These are phyloP conservation scores for Cystofilobasidium capitatum DNA, from an alignment of 768 basidiomycete species.

Conservation along the genomic window DNA sequence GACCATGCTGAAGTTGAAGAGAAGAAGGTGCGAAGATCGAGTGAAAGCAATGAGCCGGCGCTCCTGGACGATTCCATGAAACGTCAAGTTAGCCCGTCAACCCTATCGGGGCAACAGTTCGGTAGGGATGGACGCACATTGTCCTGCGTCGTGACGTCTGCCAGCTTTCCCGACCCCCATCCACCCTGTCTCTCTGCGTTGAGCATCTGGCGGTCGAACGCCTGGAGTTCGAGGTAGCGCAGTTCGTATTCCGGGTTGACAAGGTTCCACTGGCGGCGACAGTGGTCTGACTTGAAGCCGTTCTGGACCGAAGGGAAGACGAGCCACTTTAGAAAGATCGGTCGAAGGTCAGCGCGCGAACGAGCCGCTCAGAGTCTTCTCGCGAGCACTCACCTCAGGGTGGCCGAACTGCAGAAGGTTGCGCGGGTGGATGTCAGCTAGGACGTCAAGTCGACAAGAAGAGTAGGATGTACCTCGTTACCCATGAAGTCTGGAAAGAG, in stretches of 20 bases:
- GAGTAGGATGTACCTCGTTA: constrained; percentile 25
- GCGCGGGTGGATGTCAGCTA: background rate
- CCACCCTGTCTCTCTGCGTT: constrained; percentile 12
- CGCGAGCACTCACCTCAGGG: constrained; percentile 29
- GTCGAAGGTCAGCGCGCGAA: background rate
- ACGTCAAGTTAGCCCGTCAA: too few relatives aligned
- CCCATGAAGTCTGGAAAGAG: constrained; percentile 28
- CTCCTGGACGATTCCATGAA: too few relatives aligned
- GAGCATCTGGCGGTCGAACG: constrained; percentile 21
- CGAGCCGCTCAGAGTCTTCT: too few relatives aligned
- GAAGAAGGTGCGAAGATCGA: constrained; percentile 19
- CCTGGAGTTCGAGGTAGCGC: constrained; percentile 21
- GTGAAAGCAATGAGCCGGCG: constrained; percentile 21
- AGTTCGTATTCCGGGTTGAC: constrained; percentile 18
- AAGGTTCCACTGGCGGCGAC: constrained; percentile 28
- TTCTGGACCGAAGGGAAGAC: constrained; percentile 27
- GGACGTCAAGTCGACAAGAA: background rate
- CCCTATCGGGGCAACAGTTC: too few relatives aligned
- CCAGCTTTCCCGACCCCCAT: constrained; percentile 16
- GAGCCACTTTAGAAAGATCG: constrained; percentile 25
- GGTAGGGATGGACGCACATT: background rate
- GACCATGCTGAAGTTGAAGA: constrained; percentile 21
- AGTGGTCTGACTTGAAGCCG: constrained; percentile 24
- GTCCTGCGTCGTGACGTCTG: constrained; percentile 22
- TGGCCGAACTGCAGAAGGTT: constrained; percentile 26